Conservation (phyloP, 129 eudicot species). For the Lactuca saligna region DNA sequence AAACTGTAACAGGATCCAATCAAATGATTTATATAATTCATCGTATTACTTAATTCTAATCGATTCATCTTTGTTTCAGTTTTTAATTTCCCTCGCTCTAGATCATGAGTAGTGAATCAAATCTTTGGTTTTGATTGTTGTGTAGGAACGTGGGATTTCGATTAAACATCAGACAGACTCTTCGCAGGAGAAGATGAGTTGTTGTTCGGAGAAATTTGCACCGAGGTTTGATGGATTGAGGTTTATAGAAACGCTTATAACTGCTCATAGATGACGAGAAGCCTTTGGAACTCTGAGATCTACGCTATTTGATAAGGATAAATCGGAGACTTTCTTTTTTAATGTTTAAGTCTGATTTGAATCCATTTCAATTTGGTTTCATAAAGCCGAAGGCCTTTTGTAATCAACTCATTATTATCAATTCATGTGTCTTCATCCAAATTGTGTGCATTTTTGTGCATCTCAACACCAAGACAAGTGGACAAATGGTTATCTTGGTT, state of each 20-base stretch:
- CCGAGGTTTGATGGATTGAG: conserved; percentile 86
- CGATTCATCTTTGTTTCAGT: neutral
- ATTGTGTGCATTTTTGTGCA: conserved; percentile 12
- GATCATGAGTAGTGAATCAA: neutral
- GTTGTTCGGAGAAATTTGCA: conserved; percentile 59
- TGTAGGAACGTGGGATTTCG: conserved; percentile 32
- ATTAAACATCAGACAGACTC: conserved; percentile 21
- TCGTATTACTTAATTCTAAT: neutral
- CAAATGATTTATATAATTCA: neutral
- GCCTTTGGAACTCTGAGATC: neutral
- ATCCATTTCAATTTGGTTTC: conserved; percentile 20
- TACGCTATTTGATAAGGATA: neutral
- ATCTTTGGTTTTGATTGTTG: neutral
- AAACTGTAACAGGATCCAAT: neutral
- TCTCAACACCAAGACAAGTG: conserved; percentile 27
- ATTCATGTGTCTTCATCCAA: conserved; percentile 10
- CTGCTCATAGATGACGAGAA: conserved; percentile 68
- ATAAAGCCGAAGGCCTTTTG: conserved; percentile 26
- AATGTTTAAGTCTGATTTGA: conserved; percentile 17
- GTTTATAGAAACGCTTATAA: conserved; percentile 76
- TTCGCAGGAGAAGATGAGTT: conserved; percentile 13
- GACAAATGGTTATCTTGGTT: conserved; percentile 23
- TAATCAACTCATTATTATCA: conserved; percentile 11
- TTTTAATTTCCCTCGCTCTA: neutral
- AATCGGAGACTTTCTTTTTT: neutral